phyloP scores from a whole-genome alignment of 2,329 filamentous ascomycete genomes.

The Colletotrichum salicis region DNA sequence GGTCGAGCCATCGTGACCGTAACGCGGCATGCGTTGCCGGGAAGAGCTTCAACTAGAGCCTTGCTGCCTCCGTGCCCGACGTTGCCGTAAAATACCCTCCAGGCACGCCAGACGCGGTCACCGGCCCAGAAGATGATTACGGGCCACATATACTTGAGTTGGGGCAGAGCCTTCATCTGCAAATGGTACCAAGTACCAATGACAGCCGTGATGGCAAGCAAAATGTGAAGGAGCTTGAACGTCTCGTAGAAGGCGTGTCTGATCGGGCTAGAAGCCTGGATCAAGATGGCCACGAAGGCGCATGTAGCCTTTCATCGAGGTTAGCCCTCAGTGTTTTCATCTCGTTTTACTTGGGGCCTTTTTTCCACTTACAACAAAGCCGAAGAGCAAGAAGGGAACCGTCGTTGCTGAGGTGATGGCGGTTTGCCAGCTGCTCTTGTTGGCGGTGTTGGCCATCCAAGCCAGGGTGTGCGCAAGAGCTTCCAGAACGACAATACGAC shows the following conservation, averaged over 20 bases:
- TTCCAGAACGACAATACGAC: conserved; percentile 79
- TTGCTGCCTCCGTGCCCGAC: conserved; percentile 73
- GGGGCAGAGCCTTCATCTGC: conserved; percentile 62
- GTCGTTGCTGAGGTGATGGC: conserved; percentile 49
- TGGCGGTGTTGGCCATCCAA: conserved; percentile 60
- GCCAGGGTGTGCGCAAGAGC: conserved; percentile 73
- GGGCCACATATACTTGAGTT: conserved; percentile 68
- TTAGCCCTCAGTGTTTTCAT: conserved; percentile 31
- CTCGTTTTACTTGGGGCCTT: not conserved
- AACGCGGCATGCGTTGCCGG: conserved; percentile 78
- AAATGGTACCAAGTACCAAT: conserved; percentile 76
- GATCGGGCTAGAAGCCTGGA: conserved; percentile 77
- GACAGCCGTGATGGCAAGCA: conserved; percentile 68
- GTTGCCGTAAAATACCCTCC: conserved; percentile 73
- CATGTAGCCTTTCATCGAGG: conserved; percentile 58
- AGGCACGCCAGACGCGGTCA: conserved; percentile 71
- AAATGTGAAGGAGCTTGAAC: conserved; percentile 79
- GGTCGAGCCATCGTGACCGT: conserved; percentile 79
- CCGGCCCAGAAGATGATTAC: conserved; percentile 74
- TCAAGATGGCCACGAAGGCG: conserved; percentile 69
- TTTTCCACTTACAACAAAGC: conserved; percentile 68
- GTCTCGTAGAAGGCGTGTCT: conserved; percentile 84
- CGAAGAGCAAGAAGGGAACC: conserved; percentile 65
- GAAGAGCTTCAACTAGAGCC: conserved; percentile 78
- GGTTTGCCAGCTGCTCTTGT: conserved; percentile 58